phyloP scores from a whole-genome alignment of 2,329 filamentous ascomycete species.

The Graphilbum sp. region DNA sequence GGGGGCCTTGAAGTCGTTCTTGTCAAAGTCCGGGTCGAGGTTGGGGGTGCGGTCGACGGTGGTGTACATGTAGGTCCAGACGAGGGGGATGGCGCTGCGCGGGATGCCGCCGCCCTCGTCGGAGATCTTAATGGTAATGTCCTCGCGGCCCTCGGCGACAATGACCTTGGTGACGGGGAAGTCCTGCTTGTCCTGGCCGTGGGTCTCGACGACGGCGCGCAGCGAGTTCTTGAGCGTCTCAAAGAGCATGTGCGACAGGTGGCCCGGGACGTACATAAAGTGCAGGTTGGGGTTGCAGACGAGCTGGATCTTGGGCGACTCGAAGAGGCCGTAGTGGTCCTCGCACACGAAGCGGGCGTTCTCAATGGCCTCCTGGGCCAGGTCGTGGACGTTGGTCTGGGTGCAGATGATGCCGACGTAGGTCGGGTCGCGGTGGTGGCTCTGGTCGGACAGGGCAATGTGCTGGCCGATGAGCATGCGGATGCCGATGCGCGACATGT shows the following conservation, averaged over 20 bases:
- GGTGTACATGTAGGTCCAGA: constrained; percentile 99
- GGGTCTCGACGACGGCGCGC: constrained; percentile 86
- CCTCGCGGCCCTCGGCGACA: constrained; percentile 91
- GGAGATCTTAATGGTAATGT: constrained; percentile 96
- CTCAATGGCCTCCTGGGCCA: constrained; percentile 93
- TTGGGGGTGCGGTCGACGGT: constrained; percentile 93
- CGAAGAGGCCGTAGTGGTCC: constrained; percentile 94
- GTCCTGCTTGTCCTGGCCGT: constrained; percentile 87
- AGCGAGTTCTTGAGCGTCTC: constrained; percentile 98
- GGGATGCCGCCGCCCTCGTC: constrained; percentile 96
- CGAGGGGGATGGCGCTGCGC: constrained; percentile 77
- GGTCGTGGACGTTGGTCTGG: constrained; percentile 88
- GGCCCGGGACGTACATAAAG: constrained; percentile 99
- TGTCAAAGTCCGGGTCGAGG: constrained; percentile 93
- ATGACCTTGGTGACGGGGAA: constrained; percentile 97
- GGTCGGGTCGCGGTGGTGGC: constrained; percentile 71
- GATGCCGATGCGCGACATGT: constrained; percentile 98
- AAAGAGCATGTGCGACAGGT: constrained; percentile 97
- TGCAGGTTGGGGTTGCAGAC: constrained; percentile 87
- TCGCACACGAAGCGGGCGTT: constrained; percentile 99
- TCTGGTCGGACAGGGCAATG: constrained; percentile 90
- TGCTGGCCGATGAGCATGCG: constrained; percentile 98
- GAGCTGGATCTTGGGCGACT: constrained; percentile 90
- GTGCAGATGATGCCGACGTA: constrained; percentile 99
- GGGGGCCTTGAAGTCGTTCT: constrained; percentile 96